phyloP scores from a whole-genome alignment of 2,329 filamentous ascomycete genomes.

The Furcasterigmium sp. region DNA sequence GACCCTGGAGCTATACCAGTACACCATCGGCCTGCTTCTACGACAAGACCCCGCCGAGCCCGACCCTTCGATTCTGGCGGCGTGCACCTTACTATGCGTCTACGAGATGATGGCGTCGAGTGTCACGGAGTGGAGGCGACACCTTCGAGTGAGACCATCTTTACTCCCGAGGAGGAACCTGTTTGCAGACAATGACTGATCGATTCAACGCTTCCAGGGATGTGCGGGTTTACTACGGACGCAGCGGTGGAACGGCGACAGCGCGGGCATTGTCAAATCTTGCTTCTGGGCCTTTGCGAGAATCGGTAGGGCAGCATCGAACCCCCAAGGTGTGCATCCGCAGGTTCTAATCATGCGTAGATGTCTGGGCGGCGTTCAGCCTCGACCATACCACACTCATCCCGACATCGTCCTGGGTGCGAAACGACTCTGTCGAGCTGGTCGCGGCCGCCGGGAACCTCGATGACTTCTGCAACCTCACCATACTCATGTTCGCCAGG shows the following conservation, averaged over 20 bases:
- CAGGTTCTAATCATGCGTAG: neutral
- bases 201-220: no score
- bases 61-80: slow-evolving; percentile 3
- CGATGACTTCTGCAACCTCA: slow-evolving; percentile 10
- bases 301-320: neutral
- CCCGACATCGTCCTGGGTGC: slow-evolving; percentile 7
- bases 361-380: slow-evolving; percentile 10
- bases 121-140: slow-evolving; percentile 8
- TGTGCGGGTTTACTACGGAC: slow-evolving; percentile 6
- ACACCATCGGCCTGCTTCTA: slow-evolving; percentile 6
- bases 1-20: slow-evolving; percentile 10
- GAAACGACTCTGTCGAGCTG: slow-evolving; percentile 5
- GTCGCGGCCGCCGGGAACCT: slow-evolving; percentile 1
- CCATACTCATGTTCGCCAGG: slow-evolving; percentile 8
- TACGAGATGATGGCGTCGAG: slow-evolving; percentile 12
- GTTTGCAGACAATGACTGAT: no score
- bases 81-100: slow-evolving; percentile 9
- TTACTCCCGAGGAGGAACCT: no score
- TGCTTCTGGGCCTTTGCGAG: slow-evolving; percentile 11
- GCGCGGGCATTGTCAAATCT: slow-evolving; percentile 5
- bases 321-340: neutral
- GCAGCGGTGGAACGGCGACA: slow-evolving; percentile 5
- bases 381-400: slow-evolving; percentile 8
- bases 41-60: slow-evolving; percentile 8
- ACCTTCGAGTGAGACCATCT: slow-evolving; percentile 2